Conservation (phyloP, 495 filamentous ascomycete species). For the Letharia columbiana region DNA sequence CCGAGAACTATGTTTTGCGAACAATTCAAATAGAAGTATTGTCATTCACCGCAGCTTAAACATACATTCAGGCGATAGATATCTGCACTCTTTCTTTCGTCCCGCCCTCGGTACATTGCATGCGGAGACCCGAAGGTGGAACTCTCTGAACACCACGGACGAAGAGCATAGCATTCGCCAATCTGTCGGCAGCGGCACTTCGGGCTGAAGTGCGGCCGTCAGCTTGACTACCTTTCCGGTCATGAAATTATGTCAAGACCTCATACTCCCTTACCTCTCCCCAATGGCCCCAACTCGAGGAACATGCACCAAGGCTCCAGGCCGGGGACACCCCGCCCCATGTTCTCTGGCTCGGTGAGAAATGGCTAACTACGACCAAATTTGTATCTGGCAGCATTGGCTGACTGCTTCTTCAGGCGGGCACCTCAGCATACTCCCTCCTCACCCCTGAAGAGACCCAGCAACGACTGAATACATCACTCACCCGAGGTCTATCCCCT, state of each 20-base stretch:
- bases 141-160: neutral
- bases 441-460: conserved; percentile 72
- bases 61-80: neutral
- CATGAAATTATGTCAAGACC: conserved; percentile 47
- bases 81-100: neutral
- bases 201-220: conserved; percentile 15
- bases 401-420: conserved; percentile 34
- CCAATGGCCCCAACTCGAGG: conserved; percentile 40
- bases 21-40: neutral
- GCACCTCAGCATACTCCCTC: conserved; percentile 52
- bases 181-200: conserved; percentile 15
- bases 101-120: neutral
- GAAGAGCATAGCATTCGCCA: neutral
- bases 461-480: conserved; percentile 68
- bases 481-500: conserved; percentile 69
- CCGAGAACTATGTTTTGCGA: neutral
- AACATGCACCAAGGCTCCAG: conserved; percentile 34
- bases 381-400: neutral
- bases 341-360: conserved; percentile 26
- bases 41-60: neutral
- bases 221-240: neutral
- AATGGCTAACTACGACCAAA: neutral
- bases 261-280: conserved; percentile 44
- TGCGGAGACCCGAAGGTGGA: neutral
- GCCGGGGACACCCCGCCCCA: conserved; percentile 31